Evolutionary conservation across 1,139 yeast genomes (phyloP).

Genomic region (Groenewaldozyma sp.): DNA sequence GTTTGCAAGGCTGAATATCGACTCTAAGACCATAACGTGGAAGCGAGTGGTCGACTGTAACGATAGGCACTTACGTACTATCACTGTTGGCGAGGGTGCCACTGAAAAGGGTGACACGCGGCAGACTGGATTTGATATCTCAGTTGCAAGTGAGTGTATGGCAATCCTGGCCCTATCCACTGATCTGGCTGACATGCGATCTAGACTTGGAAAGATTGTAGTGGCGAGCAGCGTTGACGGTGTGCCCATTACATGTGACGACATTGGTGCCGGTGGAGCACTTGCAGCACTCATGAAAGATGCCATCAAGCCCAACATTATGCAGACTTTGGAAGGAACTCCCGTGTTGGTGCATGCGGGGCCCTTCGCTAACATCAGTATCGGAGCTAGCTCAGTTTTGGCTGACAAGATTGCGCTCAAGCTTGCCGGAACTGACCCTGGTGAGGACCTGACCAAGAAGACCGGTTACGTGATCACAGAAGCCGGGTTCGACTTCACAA

Average conservation of each 20-base stretch:
- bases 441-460: conserved; percentile 46
- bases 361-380: conserved; percentile 95
- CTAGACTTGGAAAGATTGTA: conserved; percentile 84
- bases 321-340: conserved; percentile 98
- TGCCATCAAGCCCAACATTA: conserved; percentile 92
- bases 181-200: conserved; percentile 78
- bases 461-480: conserved; percentile 93
- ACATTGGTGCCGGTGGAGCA: conserved; percentile 96
- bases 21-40: conserved; percentile 92
- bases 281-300: conserved; percentile 91
- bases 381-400: conserved; percentile 83
- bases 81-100: conserved; percentile 88
- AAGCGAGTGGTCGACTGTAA: conserved; percentile 95
- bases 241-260: conserved; percentile 91
- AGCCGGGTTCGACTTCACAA: conserved; percentile 97
- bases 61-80: conserved; percentile 84
- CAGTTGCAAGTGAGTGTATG: conserved; percentile 98
- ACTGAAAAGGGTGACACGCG: conserved; percentile 88
- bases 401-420: conserved; percentile 95
- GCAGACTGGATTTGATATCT: conserved; percentile 88
- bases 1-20: conserved; percentile 84
- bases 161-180: conserved; percentile 89
- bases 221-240: conserved; percentile 78
- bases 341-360: conserved; percentile 99
- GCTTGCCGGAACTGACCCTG: conserved; percentile 65